phyloP scores from a whole-genome alignment of 129 eudicot genomes.

The Centrapalus pauciflorus region DNA sequence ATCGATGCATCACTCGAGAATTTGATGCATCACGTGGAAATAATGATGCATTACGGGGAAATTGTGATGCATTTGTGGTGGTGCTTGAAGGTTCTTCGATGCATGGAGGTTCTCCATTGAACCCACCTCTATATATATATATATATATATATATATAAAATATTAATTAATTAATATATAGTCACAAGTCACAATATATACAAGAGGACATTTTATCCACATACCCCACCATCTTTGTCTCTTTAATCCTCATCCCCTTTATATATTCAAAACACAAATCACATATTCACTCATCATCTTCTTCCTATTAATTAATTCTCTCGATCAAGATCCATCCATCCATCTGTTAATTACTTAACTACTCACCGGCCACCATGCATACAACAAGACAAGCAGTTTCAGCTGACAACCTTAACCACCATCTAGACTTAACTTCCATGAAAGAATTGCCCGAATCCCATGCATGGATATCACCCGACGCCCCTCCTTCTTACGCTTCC shows the following conservation, averaged over 20 bases:
- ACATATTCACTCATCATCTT: constrained; percentile 30
- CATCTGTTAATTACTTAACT: constrained; percentile 13
- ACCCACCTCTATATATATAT: too few species aligned
- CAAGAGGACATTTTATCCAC: constrained; percentile 3
- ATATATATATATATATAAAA: background rate
- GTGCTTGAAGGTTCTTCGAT: too few species aligned
- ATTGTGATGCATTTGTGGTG: too few species aligned
- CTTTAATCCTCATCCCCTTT: constrained; percentile 28
- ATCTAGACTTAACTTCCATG: constrained; percentile 50
- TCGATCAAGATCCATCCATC: too few species aligned
- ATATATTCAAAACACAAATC: constrained; percentile 29
- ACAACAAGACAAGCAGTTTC: constrained; percentile 38
- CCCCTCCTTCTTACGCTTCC: background rate
- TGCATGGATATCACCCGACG: constrained; percentile 48
- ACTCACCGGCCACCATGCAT: constrained; percentile 28
- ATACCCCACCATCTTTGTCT: constrained; percentile 31
- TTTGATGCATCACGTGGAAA: too few species aligned
- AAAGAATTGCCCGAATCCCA: constrained; percentile 78
- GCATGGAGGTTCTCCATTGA: too few species aligned
- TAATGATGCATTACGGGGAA: too few species aligned
- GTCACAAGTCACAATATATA: too few species aligned
- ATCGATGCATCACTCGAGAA: too few species aligned
- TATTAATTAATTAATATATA: too few species aligned
- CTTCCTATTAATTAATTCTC: constrained; percentile 16
- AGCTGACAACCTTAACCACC: constrained; percentile 18